A percentile compares a stretch with the other conserved stretches of the same genome.
phyloP scores from a whole-genome alignment of 257 asterid species.

The Penstemon barbatus region DNA sequence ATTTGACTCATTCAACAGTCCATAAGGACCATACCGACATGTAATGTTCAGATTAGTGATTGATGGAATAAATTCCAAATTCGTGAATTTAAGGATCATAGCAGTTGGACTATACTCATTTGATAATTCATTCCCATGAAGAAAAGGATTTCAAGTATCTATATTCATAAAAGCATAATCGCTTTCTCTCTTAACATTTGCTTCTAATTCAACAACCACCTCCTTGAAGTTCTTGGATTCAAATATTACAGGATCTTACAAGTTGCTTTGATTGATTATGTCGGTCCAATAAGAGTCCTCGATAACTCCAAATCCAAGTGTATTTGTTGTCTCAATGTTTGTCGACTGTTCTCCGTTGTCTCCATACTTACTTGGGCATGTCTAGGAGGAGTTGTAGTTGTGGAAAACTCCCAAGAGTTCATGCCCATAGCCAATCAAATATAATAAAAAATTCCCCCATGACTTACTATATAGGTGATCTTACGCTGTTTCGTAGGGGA shows the following conservation, averaged over 20 bases:
- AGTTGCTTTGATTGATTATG: slow-evolving; percentile 43
- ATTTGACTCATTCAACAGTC: slow-evolving; percentile 57
- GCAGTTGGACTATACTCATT: slow-evolving; percentile 51
- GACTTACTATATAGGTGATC: too few species aligned
- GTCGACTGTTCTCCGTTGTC: too few species aligned
- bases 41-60: slow-evolving; percentile 50
- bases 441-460: too few species aligned
- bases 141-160: slow-evolving; percentile 13
- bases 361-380: too few species aligned
- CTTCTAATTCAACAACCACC: slow-evolving; percentile 32
- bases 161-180: too few species aligned
- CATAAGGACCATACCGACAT: slow-evolving; percentile 57
- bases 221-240: background rate
- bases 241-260: slow-evolving; percentile 35
- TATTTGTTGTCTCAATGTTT: too few species aligned
- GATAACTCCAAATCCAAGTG: slow-evolving; percentile 37
- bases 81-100: slow-evolving; percentile 51
- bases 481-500: too few species aligned
- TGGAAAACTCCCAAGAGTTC: too few species aligned
- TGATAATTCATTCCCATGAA: background rate
- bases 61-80: slow-evolving; percentile 60
- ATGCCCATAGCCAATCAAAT: too few species aligned
- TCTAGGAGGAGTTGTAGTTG: too few species aligned
- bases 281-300: slow-evolving; percentile 73
- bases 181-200: background rate